Base-by-base conservation (phyloP, 2,329 filamentous ascomycete species). In the Aspergillus versicolor region DNA sequence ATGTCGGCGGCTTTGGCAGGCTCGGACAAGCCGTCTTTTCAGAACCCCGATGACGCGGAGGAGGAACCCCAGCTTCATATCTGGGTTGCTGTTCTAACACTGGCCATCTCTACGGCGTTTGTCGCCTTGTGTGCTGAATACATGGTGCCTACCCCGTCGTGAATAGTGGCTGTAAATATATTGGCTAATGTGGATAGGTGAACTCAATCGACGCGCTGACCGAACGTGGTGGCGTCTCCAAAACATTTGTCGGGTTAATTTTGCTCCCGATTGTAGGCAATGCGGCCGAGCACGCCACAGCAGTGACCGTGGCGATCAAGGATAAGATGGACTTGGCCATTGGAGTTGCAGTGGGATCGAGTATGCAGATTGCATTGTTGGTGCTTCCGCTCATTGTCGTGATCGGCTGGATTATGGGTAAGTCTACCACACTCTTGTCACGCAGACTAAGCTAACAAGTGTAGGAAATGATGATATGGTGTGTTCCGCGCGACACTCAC, bases 21-120 rank as follows among this genome's bases (percentile, higher is more conserved):
- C 32, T 70, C 80, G 68, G 67, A 79, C 75, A 65, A 77, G 70
- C 82, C 75, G 66, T 73, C 58, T 68, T 67, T 61, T 3, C 78
- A 84, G 0, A 82, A 85, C 2, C 84, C 84, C 0, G 86, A 90
- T 0, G 90, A 92, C 0, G 88, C 91, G 17, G 81, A 81, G 7
- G 90, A 95, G 64, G 83, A 87, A 52, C 91, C 92, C 0, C 85
- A 90, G 62, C 81, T 97, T 22, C 84, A 87, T 52, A 81, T 93
- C 52, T 71, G 79, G 41, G 89, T 92, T 13, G 91, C 92, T 2
- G 65, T 96, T 4, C 77, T 84, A 43, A 89, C 89, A 0, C 84
- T 97, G 3, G 80, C 80, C 6, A 77, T 84, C n/a, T 87, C 89
- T 0, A 96, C 91, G 3, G 88, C 87, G 42, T 79, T 93, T 52